These are phyloP conservation scores for Tetraselmis striata DNA, from an alignment of 139 green algal species.

Conservation along the genomic window DNA sequence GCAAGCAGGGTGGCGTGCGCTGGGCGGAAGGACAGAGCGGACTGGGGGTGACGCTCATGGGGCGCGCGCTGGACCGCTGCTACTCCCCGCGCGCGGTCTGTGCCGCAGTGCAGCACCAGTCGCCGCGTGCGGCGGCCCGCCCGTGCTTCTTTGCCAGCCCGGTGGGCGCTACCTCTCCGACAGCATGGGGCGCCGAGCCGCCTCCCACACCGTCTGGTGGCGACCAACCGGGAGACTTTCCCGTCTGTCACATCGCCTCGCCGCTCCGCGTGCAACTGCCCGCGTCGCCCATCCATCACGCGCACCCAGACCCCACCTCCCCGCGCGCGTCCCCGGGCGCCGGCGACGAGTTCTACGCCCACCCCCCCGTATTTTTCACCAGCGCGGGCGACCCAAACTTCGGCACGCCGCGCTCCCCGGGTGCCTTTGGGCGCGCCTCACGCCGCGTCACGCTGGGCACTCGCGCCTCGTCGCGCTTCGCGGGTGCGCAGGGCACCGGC, in stretches of 20 bases:
- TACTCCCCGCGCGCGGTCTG: not conserved
- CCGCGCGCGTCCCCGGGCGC: too few relatives aligned
- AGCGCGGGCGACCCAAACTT: not conserved
- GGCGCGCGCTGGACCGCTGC: not conserved
- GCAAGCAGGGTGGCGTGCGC: too few relatives aligned
- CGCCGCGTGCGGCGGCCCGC: too few relatives aligned
- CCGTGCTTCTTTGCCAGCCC: too few relatives aligned
- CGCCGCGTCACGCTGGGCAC: not conserved
- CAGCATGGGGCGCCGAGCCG: too few relatives aligned
- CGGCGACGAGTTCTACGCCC: not conserved
- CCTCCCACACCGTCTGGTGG: too few relatives aligned
- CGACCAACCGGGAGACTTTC: not conserved
- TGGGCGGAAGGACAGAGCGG: not conserved
- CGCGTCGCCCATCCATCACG: not conserved
- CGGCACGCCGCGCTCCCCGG: not conserved
- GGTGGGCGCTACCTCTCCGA: too few relatives aligned
- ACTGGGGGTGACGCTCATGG: not conserved
- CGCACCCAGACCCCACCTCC: not conserved
- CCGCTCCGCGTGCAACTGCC: not conserved
- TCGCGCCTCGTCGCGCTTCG: not conserved
- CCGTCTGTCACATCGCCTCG: not conserved
- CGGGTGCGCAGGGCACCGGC: not conserved
- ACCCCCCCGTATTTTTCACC: not conserved
- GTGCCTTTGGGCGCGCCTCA: not conserved
- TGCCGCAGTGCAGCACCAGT: not conserved